These are phyloP conservation scores for Zostera marina DNA, from an alignment of 116 monocot genomes.

Conservation along the genomic window DNA sequence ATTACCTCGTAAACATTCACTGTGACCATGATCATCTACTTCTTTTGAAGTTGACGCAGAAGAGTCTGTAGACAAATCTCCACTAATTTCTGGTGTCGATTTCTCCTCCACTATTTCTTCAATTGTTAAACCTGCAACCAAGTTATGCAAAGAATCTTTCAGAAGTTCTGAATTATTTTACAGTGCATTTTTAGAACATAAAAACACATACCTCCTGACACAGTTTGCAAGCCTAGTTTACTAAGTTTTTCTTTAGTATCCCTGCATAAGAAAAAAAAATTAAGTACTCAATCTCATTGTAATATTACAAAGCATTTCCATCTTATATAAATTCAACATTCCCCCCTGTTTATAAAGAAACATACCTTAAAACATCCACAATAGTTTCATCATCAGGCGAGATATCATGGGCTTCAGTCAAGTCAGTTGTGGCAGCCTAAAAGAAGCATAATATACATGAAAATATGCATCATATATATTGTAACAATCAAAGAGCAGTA, in stretches of 20 bases:
- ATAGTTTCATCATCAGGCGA: slow-evolving; percentile 96
- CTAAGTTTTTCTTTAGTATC: slow-evolving; percentile 48
- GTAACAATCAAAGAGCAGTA: not conserved
- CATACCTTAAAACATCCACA: slow-evolving; percentile 46
- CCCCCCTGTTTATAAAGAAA: not conserved
- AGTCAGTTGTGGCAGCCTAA: slow-evolving; percentile 75
- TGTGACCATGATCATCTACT: slow-evolving; percentile 12
- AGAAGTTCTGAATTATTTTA: too few species aligned
- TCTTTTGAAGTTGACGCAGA: slow-evolving; percentile 19
- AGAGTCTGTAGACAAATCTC: slow-evolving; percentile 19
- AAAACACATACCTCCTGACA: slow-evolving; percentile 23
- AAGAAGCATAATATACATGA: not conserved
- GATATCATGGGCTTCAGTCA: slow-evolving; percentile 53
- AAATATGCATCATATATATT: not conserved
- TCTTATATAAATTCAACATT: not conserved
- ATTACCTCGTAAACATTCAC: slow-evolving; percentile 6
- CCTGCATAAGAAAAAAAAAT: slow-evolving; percentile 21
- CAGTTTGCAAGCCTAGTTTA: slow-evolving; percentile 13
- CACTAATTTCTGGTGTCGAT: slow-evolving; percentile 12
- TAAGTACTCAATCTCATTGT: not conserved
- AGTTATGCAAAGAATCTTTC: not conserved
- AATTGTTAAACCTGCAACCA: slow-evolving; percentile 47
- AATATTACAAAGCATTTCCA: not conserved
- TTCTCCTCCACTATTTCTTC: slow-evolving; percentile 78
- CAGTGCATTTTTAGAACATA: not conserved